These are phyloP conservation scores for Corylus heterophylla DNA, from an alignment of 306 rosid species.

Conservation along the genomic window DNA sequence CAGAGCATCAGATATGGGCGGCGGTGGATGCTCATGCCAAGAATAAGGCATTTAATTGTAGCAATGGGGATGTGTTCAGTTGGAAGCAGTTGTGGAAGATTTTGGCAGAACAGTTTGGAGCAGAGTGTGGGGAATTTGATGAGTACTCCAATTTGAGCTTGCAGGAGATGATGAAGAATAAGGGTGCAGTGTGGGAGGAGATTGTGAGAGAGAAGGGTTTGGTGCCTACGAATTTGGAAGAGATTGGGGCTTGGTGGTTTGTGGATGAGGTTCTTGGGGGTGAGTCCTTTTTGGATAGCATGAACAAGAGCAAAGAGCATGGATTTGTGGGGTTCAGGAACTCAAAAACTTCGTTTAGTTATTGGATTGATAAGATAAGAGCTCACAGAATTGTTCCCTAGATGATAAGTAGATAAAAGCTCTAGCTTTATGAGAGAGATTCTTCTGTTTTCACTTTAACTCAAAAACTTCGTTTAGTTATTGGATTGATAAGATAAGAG, in stretches of 20 bases:
- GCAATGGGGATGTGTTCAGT: conserved; percentile 60
- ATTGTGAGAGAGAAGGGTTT: conserved; percentile 57
- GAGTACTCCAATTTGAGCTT: conserved; percentile 31
- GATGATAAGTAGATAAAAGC: background rate
- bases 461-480: conserved; percentile 50
- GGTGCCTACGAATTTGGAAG: conserved; percentile 40
- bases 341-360: conserved; percentile 51
- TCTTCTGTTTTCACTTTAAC: conserved; percentile 20
- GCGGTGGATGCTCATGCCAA: conserved; percentile 68
- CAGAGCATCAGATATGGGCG: conserved; percentile 83
- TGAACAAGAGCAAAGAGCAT: conserved; percentile 75
- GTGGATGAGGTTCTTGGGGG: conserved; percentile 30
- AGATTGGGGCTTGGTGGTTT: conserved; percentile 65
- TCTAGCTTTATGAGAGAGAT: too few relatives aligned
- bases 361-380: conserved; percentile 59
- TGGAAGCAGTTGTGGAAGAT: conserved; percentile 76
- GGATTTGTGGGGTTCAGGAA: conserved; percentile 75
- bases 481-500: conserved; percentile 58
- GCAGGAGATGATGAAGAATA: conserved; percentile 54
- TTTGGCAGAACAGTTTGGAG: conserved; percentile 66
- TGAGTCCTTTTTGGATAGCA: conserved; percentile 24
- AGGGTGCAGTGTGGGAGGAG: conserved; percentile 64
- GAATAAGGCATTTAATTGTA: conserved; percentile 63
- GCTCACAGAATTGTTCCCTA: conserved; percentile 18
- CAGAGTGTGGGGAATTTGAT: conserved; percentile 55